Evolutionary conservation across 108 stramenopile genomes (phyloP).

Genomic region (Fistulifera solaris): DNA sequence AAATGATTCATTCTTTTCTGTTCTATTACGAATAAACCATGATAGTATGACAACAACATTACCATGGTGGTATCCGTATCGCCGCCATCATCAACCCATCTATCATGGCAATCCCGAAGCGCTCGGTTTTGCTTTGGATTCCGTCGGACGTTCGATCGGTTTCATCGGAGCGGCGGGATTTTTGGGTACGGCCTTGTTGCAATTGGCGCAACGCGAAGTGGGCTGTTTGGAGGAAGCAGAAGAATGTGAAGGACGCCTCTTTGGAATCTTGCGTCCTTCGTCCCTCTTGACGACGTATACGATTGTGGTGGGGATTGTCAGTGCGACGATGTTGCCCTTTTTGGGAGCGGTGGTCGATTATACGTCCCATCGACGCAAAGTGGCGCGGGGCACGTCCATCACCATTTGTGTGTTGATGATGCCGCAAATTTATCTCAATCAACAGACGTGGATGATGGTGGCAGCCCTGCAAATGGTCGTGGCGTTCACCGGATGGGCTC

Average conservation of each 20-base stretch:
- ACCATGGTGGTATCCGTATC: slow-evolving; percentile 7
- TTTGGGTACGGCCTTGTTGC: slow-evolving; percentile 48
- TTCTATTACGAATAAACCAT: no score
- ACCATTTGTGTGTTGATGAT: slow-evolving; percentile 34
- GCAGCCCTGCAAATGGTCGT: slow-evolving; percentile 31
- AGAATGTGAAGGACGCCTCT: slow-evolving; percentile 43
- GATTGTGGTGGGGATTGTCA: slow-evolving; percentile 42
- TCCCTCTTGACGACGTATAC: slow-evolving; percentile 60
- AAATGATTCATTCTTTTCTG: no score
- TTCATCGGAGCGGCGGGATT: slow-evolving; percentile 59
- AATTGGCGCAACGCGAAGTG: slow-evolving; percentile 45
- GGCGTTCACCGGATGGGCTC: slow-evolving; percentile 56
- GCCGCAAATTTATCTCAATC: slow-evolving; percentile 42
- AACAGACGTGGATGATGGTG: slow-evolving; percentile 44
- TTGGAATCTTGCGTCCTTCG: slow-evolving; percentile 58
- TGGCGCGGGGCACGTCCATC: slow-evolving; percentile 29
- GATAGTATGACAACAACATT: no score
- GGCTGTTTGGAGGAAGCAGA: slow-evolving; percentile 35
- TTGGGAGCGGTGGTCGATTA: slow-evolving; percentile 76
- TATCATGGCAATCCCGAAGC: slow-evolving; percentile 54
- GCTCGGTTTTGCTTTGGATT: slow-evolving; percentile 52
- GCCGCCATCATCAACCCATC: slow-evolving; percentile 22
- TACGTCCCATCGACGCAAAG: slow-evolving; percentile 28
- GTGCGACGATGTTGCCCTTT: slow-evolving; percentile 33
- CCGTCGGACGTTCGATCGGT: slow-evolving; percentile 26